Percentiles rank a stretch among this genome's conserved stretches.
phyloP scores from a whole-genome alignment of 805 yeast species.

The Metschnikowia hibisci region DNA sequence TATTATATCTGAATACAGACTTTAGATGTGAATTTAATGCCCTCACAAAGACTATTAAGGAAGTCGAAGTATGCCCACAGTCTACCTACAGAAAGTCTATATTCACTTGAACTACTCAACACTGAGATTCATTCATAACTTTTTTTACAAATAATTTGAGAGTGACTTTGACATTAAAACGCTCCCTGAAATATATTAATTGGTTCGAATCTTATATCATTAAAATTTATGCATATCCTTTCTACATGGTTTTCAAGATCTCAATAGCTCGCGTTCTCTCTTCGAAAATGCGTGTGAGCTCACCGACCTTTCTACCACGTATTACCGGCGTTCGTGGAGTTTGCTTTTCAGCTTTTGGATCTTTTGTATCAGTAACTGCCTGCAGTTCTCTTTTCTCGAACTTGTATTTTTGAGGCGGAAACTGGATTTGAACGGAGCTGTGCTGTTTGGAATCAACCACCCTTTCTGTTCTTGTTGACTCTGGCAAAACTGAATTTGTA shows the following conservation, averaged over 20 bases:
- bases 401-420: conserved; percentile 37
- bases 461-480: neutral
- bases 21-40: neutral
- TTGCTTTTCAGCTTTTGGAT: neutral
- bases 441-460: neutral
- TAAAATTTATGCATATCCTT: neutral
- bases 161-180: no score
- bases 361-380: neutral
- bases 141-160: no score
- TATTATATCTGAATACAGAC: conserved; percentile 6
- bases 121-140: no score
- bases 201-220: neutral
- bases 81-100: neutral
- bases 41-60: no score
- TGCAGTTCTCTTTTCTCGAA: conserved; percentile 14
- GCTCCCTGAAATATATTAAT: neutral
- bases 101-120: no score
- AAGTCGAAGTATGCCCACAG: no score
- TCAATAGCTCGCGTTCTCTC: conserved; percentile 47
- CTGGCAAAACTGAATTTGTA: neutral
- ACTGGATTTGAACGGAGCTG: conserved; percentile 23
- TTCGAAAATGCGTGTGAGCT: conserved; percentile 60
- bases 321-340: conserved; percentile 39
- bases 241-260: conserved; percentile 18
- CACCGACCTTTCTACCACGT: conserved; percentile 57